A percentile compares a stretch with the other conserved stretches of the same genome.
Conservation (phyloP, 2,329 filamentous ascomycete genomes). For the Cercospora sp. region DNA sequence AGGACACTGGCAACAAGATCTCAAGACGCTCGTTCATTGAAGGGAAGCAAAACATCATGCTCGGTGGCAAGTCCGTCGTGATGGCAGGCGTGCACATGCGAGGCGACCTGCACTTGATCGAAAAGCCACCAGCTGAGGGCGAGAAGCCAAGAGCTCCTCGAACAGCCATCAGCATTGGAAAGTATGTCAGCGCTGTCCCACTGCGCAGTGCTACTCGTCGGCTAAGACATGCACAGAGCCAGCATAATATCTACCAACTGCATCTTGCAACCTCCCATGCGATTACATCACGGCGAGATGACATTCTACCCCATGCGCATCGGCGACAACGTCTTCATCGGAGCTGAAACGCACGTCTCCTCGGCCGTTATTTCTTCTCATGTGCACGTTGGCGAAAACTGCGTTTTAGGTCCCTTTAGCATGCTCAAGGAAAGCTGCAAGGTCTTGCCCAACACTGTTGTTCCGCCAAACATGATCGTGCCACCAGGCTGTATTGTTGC, state of each 20-base stretch:
- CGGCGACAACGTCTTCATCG: constrained; percentile 91
- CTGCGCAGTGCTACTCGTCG: neutral
- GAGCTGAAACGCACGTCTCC: constrained; percentile 66
- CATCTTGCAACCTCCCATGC: constrained; percentile 77
- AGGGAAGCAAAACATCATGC: constrained; percentile 95
- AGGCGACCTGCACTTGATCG: constrained; percentile 69
- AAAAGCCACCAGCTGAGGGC: constrained; percentile 34
- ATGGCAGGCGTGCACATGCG: constrained; percentile 93
- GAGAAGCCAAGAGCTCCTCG: constrained; percentile 29
- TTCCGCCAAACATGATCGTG: constrained; percentile 86
- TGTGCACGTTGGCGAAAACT: constrained; percentile 77
- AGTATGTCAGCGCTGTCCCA: constrained; percentile 22
- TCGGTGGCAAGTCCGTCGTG: constrained; percentile 91
- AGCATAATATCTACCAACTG: constrained; percentile 80
- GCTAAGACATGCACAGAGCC: constrained; percentile 56
- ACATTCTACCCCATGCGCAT: constrained; percentile 88
- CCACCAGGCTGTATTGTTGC: constrained; percentile 92
- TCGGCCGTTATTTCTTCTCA: constrained; percentile 81
- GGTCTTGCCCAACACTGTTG: constrained; percentile 78
- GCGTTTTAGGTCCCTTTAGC: constrained; percentile 78
- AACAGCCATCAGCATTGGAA: constrained; percentile 76
- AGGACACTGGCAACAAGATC: constrained; percentile 99
- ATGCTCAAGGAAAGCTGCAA: constrained; percentile 93
- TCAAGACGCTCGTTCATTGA: constrained; percentile 87
- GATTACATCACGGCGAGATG: constrained; percentile 72